Percentiles rank a stretch among this genome's conserved stretches.
phyloP scores from a whole-genome alignment of 1,284 basidiomycete species.

The Caloboletus inedulis region DNA sequence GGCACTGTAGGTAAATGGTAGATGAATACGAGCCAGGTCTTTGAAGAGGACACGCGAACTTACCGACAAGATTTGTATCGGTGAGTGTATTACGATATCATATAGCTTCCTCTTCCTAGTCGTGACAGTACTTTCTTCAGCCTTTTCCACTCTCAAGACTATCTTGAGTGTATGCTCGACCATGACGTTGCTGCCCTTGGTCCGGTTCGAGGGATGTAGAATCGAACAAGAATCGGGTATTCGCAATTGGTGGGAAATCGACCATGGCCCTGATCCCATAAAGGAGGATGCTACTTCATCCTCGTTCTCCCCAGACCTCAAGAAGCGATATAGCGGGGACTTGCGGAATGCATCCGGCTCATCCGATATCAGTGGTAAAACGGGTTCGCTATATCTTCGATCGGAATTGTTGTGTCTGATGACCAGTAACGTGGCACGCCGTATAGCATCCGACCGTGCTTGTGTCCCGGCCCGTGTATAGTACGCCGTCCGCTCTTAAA shows the following conservation, averaged over 20 bases:
- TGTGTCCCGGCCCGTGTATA: slow-evolving; percentile 67
- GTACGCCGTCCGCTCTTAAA: slow-evolving; percentile 76
- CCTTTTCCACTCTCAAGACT: slow-evolving; percentile 81
- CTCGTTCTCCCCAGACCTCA: slow-evolving; percentile 44
- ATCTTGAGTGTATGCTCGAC: slow-evolving; percentile 83
- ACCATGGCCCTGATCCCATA: slow-evolving; percentile 77
- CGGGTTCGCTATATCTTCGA: slow-evolving; percentile 40
- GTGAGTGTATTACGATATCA: slow-evolving; percentile 88
- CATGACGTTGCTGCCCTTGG: slow-evolving; percentile 76
- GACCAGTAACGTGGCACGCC: slow-evolving; percentile 65
- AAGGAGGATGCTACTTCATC: slow-evolving; percentile 56
- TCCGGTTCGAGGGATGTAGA: slow-evolving; percentile 82
- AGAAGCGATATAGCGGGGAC: slow-evolving; percentile 51
- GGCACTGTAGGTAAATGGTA: slow-evolving; percentile 49
- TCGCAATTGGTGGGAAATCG: slow-evolving; percentile 52
- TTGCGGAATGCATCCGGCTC: slow-evolving; percentile 50
- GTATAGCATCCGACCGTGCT: slow-evolving; percentile 74
- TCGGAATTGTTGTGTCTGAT: slow-evolving; percentile 45
- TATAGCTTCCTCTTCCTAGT: slow-evolving; percentile 68
- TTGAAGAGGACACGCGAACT: slow-evolving; percentile 30
- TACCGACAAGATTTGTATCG: slow-evolving; percentile 77
- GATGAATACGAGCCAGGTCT: neutral
- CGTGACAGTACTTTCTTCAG: slow-evolving; percentile 67
- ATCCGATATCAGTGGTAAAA: slow-evolving; percentile 68
- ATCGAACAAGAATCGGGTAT: slow-evolving; percentile 54